A percentile compares a stretch with the other conserved stretches of the same genome.
phyloP scores from a whole-genome alignment of 2,329 filamentous ascomycete genomes.

The Calonectria henricotiae region DNA sequence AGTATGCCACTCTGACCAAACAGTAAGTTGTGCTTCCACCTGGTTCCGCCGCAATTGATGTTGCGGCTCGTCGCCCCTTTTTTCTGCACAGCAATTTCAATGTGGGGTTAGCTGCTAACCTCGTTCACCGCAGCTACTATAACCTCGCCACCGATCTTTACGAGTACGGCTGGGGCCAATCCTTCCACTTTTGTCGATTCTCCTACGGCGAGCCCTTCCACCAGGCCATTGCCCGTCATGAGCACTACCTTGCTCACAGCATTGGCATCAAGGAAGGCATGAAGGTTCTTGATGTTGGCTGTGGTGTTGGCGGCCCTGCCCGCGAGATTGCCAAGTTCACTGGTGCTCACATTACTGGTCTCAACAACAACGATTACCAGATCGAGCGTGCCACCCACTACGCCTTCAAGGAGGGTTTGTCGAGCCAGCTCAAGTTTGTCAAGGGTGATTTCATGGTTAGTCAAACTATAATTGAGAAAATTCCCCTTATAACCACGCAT shows the following conservation, averaged over 20 bases:
- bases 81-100: neutral
- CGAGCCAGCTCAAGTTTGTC: slow-evolving; percentile 85
- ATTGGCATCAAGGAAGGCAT: slow-evolving; percentile 90
- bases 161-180: slow-evolving; percentile 97
- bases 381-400: slow-evolving; percentile 94
- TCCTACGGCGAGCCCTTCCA: slow-evolving; percentile 88
- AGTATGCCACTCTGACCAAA: slow-evolving; percentile 94
- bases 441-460: slow-evolving; percentile 96
- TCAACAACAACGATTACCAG: slow-evolving; percentile 99
- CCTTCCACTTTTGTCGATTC: slow-evolving; percentile 98
- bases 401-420: slow-evolving; percentile 85
- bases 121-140: slow-evolving; percentile 79
- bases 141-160: slow-evolving; percentile 97
- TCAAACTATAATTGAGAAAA: neutral
- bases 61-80: neutral
- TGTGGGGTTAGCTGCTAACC: slow-evolving; percentile 43
- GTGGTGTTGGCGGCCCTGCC: slow-evolving; percentile 95
- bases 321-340: slow-evolving; percentile 97
- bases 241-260: slow-evolving; percentile 95
- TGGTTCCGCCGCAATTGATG: slow-evolving; percentile 21
- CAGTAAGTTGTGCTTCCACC: slow-evolving; percentile 74
- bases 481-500: neutral
- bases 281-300: slow-evolving; percentile 95
- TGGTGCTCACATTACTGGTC: slow-evolving; percentile 87
- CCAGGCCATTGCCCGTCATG: slow-evolving; percentile 94